A percentile compares a stretch with the other conserved stretches of the same genome.
Conservation (phyloP, 1,284 basidiomycete species). For the Pulveroboletus sp. region DNA sequence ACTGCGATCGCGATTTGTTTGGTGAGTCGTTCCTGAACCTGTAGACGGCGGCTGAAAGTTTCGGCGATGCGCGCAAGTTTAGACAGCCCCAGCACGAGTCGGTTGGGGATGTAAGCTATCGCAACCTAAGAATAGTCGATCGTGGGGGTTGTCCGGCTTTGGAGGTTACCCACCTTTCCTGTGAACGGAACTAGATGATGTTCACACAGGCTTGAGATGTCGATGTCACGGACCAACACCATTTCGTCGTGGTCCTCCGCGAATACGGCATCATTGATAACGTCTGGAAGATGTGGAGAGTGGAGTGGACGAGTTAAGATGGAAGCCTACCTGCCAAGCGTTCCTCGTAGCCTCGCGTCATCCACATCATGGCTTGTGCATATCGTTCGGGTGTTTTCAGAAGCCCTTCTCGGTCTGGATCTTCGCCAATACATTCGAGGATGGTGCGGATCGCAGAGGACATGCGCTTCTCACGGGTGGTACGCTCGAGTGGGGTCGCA, state of each 20-base stretch:
- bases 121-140: slow-evolving; percentile 46
- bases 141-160: slow-evolving; percentile 16
- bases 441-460: slow-evolving; percentile 86
- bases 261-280: slow-evolving; percentile 98
- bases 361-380: slow-evolving; percentile 97
- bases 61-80: slow-evolving; percentile 98
- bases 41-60: slow-evolving; percentile 92
- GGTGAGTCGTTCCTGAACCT: slow-evolving; percentile 97
- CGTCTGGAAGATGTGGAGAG: slow-evolving; percentile 53
- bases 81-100: slow-evolving; percentile 92
- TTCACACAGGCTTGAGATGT: slow-evolving; percentile 96
- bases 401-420: slow-evolving; percentile 92
- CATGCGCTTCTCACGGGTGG: slow-evolving; percentile 74
- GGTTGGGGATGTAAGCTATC: slow-evolving; percentile 94
- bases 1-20: slow-evolving; percentile 97
- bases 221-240: slow-evolving; percentile 98
- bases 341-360: slow-evolving; percentile 99
- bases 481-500: slow-evolving; percentile 71
- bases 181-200: slow-evolving; percentile 99
- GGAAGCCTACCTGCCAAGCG: slow-evolving; percentile 67
- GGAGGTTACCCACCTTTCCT: slow-evolving; percentile 74
- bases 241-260: slow-evolving; percentile 99
- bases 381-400: slow-evolving; percentile 92
- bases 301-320: slow-evolving; percentile 11
- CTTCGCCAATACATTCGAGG: slow-evolving; percentile 97